phyloP scores from a whole-genome alignment of 148 eudicot genomes.

The Nyssa sinensis region DNA sequence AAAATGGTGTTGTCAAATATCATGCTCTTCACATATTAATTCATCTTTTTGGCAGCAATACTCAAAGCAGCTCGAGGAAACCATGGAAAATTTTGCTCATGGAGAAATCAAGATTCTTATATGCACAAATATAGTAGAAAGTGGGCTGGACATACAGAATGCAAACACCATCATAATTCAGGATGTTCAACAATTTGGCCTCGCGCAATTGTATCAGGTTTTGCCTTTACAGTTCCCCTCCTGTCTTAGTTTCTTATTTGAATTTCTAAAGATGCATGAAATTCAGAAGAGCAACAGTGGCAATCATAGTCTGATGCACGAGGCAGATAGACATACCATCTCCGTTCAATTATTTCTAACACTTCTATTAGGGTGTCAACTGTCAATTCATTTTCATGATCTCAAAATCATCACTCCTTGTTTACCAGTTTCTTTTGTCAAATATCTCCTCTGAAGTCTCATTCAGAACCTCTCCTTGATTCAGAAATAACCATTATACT shows the following conservation, averaged over 20 bases:
- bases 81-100: slow-evolving; percentile 76
- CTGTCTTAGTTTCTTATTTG: slow-evolving; percentile 1
- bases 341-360: no score
- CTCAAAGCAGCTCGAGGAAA: slow-evolving; percentile 92
- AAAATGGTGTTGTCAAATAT: neutral
- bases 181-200: slow-evolving; percentile 96
- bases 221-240: slow-evolving; percentile 11
- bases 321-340: no score
- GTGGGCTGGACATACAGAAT: slow-evolving; percentile 96
- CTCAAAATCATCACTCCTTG: no score
- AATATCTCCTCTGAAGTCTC: no score
- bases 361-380: no score
- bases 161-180: slow-evolving; percentile 95
- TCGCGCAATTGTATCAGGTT: slow-evolving; percentile 97
- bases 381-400: no score
- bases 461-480: no score
- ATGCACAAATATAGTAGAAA: slow-evolving; percentile 95
- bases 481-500: no score
- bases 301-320: neutral
- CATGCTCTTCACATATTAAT: slow-evolving; percentile 15
- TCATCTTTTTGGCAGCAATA: slow-evolving; percentile 64
- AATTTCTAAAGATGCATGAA: neutral
- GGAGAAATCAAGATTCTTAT: slow-evolving; percentile 78
- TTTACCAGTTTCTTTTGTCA: no score
- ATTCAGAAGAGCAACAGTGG: neutral